Base-by-base conservation (phyloP, 352 stramenopile species). In the Peronospora tabacina region DNA sequence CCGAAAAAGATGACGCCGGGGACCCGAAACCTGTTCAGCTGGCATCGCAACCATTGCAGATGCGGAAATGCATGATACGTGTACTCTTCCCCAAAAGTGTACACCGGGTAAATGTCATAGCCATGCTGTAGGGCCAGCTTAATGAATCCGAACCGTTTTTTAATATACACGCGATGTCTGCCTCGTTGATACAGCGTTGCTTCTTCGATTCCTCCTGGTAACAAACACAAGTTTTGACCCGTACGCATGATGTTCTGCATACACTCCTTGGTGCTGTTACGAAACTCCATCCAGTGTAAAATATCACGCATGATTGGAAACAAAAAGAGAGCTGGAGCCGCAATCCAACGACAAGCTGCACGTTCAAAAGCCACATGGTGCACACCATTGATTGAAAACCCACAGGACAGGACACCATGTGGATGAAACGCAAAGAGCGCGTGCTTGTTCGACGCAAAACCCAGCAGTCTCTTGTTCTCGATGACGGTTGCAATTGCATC, bases 131-230 rank as follows among this genome's bases (percentile, higher is more conserved):
- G 68, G 29, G 77, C 89, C 24, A 97, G 65, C 49, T 96, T 95
- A 57, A 98, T 85, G 63, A 98, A 97, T 3, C 94, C 94, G 32
- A 87, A 88, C 11, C 92, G 75, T 24, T 85, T 80, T 47, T 95
- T 87, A 42, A 98, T 67, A 50, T 85, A 98, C 20, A 97, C 77
- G 46, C 90, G 82, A 63, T 97, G 91, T 29, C 75, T 70, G 2
- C 72, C 72, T 12, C 72, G 70, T 37, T 74, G 60, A 42, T 76
- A 95, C 10, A 98, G 55, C 13, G 92, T 96, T 6, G 90, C 91
- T 68, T 98, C 94, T 61, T 98, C 88, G 54, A 98, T 97, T 11
- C 94, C 94, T 8, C 94, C 93, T 0, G 93, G 90, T 12, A 95
- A 60, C 15, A 98, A 57, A 13, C 63, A 78, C 51, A 93, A 29